Conservation (phyloP, 179 eudicot genomes). For the Amaranthus tricolor region DNA sequence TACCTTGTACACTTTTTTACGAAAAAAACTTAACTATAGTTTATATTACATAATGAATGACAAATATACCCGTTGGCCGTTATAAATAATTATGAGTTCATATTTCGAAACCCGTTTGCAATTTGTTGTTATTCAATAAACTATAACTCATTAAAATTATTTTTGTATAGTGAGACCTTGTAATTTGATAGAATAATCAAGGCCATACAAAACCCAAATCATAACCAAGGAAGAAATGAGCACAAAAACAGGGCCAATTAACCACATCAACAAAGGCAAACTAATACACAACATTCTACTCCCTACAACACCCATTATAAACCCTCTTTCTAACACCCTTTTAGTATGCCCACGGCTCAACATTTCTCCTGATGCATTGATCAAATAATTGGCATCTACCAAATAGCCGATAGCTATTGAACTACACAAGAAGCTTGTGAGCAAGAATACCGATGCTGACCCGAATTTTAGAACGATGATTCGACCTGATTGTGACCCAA, state of each 20-base stretch:
- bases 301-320: conserved; percentile 57
- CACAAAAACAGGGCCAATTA: conserved; percentile 70
- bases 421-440: conserved; percentile 74
- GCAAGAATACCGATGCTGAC: conserved; percentile 44
- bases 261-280: conserved; percentile 64
- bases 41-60: too few species aligned
- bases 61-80: too few species aligned
- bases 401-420: conserved; percentile 56
- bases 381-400: conserved; percentile 77
- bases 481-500: conserved; percentile 50
- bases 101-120: too few species aligned
- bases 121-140: too few species aligned
- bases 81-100: too few species aligned
- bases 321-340: conserved; percentile 59
- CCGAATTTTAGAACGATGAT: conserved; percentile 64
- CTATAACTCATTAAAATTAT: not conserved
- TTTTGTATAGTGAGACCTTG: conserved; percentile 1
- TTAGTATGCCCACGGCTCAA: conserved; percentile 31
- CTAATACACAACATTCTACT: conserved; percentile 60
- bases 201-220: conserved; percentile 61
- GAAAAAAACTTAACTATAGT: too few species aligned
- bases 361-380: conserved; percentile 37
- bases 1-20: too few species aligned
- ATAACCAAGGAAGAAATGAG: conserved; percentile 51
- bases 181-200: conserved; percentile 50